Base-by-base conservation (phyloP, 2,329 filamentous ascomycete genomes). In the Fusarium annulatum region DNA sequence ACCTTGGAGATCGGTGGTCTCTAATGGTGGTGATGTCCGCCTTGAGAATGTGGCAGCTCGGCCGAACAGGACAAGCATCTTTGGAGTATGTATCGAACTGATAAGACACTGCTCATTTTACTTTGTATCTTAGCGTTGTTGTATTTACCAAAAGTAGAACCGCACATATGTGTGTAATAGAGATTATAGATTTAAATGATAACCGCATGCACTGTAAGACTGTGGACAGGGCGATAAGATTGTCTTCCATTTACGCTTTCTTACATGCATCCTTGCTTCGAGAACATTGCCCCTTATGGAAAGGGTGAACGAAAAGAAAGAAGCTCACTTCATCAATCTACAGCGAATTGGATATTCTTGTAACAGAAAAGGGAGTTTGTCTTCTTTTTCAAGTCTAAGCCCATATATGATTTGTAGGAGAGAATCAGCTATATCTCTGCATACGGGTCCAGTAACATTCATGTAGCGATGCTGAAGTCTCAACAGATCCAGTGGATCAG, bases 41-140 rank as follows among this genome's bases (percentile, higher is more conserved):
- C n/a, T 39, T 73, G 57, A 59, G 71, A 9, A 73, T 73, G 57
- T 73, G 71, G 71, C 71, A 73, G 45, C 71, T 73, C n/a, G 71
- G 66, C 46, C 66, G 71, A 43, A 61, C 71, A 45, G 71, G 71
- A 21, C 71, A 73, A 67, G 71, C 71, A 43, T 73, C 71, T 38
- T 34, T 73, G 43, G 71, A 73, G 67, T 73, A 73, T 61, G 71
- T 73, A 23, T 57, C 61, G 18, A 56, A 61, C 23, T 69, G 61
- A 48, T 48, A 16, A 28, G 26, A 61, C 49, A 18, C 42, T 52
- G 12, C 43, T 52, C n/a, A 51, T 41, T 70, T 67, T 59, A 41
- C 42, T 43, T n/a, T 60, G 34, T 55, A 38, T 38, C 15, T 26
- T 33, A 69, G 64, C 60, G 64, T 41, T 63, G 10, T 46, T 53